Conservation (phyloP, 2,329 filamentous ascomycete genomes). For the Trichophyton verrucosum region DNA sequence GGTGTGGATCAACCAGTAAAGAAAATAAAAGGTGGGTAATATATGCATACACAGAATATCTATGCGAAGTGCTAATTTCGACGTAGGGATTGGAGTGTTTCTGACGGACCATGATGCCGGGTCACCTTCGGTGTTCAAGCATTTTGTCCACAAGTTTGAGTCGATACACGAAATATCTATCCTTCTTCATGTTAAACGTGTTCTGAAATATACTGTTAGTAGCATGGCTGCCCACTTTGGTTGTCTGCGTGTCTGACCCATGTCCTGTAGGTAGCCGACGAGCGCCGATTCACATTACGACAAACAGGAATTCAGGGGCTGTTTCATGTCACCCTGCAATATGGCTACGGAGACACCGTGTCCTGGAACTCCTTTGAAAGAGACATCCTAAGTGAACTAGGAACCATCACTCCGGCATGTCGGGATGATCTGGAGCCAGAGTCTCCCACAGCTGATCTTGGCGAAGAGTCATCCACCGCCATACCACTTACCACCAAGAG, state of each 20-base stretch:
- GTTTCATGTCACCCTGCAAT: slow-evolving; percentile 10
- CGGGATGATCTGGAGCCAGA: background rate
- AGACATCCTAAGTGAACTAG: slow-evolving; percentile 9
- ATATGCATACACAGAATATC: slow-evolving; percentile 26
- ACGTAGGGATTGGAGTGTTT: slow-evolving; percentile 54
- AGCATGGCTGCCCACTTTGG: background rate
- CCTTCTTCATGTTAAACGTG: slow-evolving; percentile 54
- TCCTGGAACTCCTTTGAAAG: slow-evolving; percentile 12
- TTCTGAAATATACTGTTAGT: slow-evolving; percentile 11
- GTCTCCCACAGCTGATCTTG: slow-evolving; percentile 9
- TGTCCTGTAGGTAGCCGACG: slow-evolving; percentile 45
- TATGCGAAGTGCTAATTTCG: slow-evolving; percentile 30
- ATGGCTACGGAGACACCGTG: slow-evolving; percentile 12
- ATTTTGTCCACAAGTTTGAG: slow-evolving; percentile 60
- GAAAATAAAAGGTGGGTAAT: slow-evolving; percentile 11
- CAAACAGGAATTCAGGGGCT: slow-evolving; percentile 11
- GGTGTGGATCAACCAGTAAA: slow-evolving; percentile 10
- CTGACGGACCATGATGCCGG: slow-evolving; percentile 63
- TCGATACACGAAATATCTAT: slow-evolving; percentile 55
- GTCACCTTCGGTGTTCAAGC: slow-evolving; percentile 55
- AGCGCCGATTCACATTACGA: slow-evolving; percentile 38
- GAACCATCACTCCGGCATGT: background rate
- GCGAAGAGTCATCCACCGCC: slow-evolving; percentile 5
- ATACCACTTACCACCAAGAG: slow-evolving; percentile 3
- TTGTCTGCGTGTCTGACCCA: slow-evolving; percentile 23